Conservation (phyloP, 2,329 filamentous ascomycete species). For the Aspergillus brasiliensis region DNA sequence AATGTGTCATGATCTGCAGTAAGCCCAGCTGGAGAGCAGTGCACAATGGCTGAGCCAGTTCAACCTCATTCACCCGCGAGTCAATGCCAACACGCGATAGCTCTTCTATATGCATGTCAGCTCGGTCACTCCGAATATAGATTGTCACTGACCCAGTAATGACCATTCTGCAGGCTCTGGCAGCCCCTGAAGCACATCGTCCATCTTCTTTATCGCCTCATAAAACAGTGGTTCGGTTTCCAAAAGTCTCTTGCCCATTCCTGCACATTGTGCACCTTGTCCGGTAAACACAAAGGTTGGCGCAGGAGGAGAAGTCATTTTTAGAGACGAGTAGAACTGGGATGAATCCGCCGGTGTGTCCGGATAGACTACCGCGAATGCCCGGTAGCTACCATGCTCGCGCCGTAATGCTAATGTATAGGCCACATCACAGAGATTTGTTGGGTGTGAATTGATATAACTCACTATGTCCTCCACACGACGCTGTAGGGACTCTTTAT, state of each 20-base stretch:
- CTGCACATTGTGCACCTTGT: slow-evolving; percentile 40
- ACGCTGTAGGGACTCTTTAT: not conserved
- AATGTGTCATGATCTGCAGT: slow-evolving; percentile 30
- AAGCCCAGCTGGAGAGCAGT: slow-evolving; percentile 35
- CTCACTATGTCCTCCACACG: not conserved
- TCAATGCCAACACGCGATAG: not conserved
- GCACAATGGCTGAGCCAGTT: slow-evolving; percentile 33
- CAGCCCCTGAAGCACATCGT: not conserved
- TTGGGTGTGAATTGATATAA: slow-evolving; percentile 4
- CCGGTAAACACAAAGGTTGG: slow-evolving; percentile 42
- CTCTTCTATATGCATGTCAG: slow-evolving; percentile 14
- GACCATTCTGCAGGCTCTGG: not conserved
- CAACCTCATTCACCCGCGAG: slow-evolving; percentile 26
- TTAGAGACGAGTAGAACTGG: not conserved
- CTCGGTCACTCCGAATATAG: not conserved
- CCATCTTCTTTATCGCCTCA: too few relatives aligned
- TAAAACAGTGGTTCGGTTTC: not conserved
- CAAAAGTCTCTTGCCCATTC: slow-evolving; percentile 34
- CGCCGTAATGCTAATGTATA: slow-evolving; percentile 15
- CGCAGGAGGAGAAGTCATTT: not conserved
- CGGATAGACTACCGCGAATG: not conserved
- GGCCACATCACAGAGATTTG: slow-evolving; percentile 4
- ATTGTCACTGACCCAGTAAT: not conserved
- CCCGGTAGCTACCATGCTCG: slow-evolving; percentile 7
- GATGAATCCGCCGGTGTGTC: too few relatives aligned